Evolutionary conservation across 371 early-diverging fungal species (phyloP).

Genomic region (Vairimorpha ceranae): DNA sequence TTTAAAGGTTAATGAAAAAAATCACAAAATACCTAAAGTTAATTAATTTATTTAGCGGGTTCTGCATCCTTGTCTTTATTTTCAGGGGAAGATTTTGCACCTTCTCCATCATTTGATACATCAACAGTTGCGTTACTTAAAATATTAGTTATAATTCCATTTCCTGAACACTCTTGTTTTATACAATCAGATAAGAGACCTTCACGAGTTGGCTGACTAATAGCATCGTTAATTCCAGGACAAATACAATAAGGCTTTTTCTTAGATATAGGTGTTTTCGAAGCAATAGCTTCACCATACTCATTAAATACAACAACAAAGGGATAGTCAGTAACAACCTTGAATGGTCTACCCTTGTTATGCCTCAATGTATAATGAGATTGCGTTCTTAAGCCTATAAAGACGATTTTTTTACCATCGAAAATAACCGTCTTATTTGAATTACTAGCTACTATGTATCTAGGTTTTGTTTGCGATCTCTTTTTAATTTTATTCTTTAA

Average conservation of each 20-base stretch:
- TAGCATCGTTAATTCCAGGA: not conserved
- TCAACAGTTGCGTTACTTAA: slow-evolving; percentile 2
- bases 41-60: not conserved
- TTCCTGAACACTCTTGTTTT: not conserved
- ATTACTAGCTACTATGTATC: not conserved
- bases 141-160: not conserved
- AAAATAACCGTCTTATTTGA: not conserved
- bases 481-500: not conserved
- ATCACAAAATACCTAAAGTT: too few relatives aligned
- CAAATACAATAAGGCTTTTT: not conserved
- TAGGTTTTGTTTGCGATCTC: not conserved
- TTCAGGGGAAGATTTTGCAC: not conserved
- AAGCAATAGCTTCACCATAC: slow-evolving; percentile 3
- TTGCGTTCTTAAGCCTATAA: not conserved
- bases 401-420: not conserved
- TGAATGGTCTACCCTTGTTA: not conserved
- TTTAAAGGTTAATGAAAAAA: too few relatives aligned
- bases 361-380: not conserved
- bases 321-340: not conserved
- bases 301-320: slow-evolving; percentile 5
- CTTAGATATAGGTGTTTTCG: not conserved
- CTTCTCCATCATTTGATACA: not conserved
- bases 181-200: not conserved
- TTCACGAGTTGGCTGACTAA: not conserved
- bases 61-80: not conserved